Evolutionary conservation across 2,329 filamentous ascomycete species (phyloP).

Genomic region (Aschersonia sp.): DNA sequence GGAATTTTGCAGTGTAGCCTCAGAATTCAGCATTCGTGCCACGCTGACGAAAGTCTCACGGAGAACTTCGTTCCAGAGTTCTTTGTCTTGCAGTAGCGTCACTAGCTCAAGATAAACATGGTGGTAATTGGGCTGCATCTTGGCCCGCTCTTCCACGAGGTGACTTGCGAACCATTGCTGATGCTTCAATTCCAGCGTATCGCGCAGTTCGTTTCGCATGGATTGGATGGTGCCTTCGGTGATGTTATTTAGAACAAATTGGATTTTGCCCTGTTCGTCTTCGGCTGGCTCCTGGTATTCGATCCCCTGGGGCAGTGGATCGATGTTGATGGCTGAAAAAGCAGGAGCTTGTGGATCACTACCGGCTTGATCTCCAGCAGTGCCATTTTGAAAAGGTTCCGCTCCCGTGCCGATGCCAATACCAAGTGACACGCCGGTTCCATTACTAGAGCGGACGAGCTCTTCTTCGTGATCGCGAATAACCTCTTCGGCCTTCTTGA

Average conservation of each 20-base stretch:
- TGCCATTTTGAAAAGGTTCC: conserved; percentile 54
- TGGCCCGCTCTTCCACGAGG: conserved; percentile 88
- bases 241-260: conserved; percentile 94
- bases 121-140: conserved; percentile 95
- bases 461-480: conserved; percentile 54
- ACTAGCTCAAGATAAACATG: conserved; percentile 83
- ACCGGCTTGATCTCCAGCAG: conserved; percentile 43
- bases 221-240: conserved; percentile 76
- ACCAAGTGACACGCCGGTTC: conserved; percentile 22
- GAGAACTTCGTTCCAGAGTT: conserved; percentile 77
- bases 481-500: conserved; percentile 68
- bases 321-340: conserved; percentile 67
- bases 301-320: conserved; percentile 47
- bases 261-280: conserved; percentile 79
- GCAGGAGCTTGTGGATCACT: conserved; percentile 50
- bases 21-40: conserved; percentile 76
- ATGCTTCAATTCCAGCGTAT: conserved; percentile 64
- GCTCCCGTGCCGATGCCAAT: conserved; percentile 27
- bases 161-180: conserved; percentile 96
- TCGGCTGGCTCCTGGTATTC: conserved; percentile 71
- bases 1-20: conserved; percentile 69
- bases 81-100: conserved; percentile 63
- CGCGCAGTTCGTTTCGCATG: conserved; percentile 70
- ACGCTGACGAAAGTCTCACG: conserved; percentile 85
- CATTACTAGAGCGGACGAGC: conserved; percentile 39